Percentiles rank a stretch among this genome's conserved stretches.
These are phyloP conservation scores for Eutrema japonicum DNA, from an alignment of 345 rosid species.

Conservation along the genomic window DNA sequence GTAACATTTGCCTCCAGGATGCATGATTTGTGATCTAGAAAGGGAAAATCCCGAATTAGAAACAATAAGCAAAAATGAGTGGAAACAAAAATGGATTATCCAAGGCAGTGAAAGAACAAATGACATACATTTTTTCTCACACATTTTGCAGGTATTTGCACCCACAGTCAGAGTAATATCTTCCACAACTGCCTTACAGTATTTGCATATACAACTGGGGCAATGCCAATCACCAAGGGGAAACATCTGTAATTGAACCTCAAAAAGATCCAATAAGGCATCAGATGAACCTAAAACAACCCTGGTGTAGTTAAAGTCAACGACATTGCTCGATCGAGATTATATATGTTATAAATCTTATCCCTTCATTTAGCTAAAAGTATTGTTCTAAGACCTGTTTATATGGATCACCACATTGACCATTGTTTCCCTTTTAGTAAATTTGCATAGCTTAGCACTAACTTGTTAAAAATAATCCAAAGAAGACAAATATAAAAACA, in stretches of 20 bases:
- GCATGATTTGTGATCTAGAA: conserved; percentile 75
- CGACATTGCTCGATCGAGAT: not conserved
- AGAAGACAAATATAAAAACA: not conserved
- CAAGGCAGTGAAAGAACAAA: conserved; percentile 23
- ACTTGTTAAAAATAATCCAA: not conserved
- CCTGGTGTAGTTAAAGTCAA: conserved; percentile 15
- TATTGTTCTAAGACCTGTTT: conserved; percentile 12
- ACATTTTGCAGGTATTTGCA: conserved; percentile 55
- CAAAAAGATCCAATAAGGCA: conserved; percentile 35
- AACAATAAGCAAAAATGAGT: conserved; percentile 1
- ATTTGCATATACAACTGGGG: conserved; percentile 83
- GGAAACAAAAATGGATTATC: conserved; percentile 10
- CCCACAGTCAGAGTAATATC: conserved; percentile 45
- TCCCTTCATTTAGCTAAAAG: conserved; percentile 16
- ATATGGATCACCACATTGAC: not conserved
- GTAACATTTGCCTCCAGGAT: conserved; percentile 48
- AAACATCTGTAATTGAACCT: conserved; percentile 62
- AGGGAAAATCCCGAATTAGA: conserved; percentile 26
- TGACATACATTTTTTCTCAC: conserved; percentile 74
- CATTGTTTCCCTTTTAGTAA: conserved; percentile 5
- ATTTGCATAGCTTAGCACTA: not conserved
- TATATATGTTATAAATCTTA: not conserved
- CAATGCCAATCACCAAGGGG: conserved; percentile 90
- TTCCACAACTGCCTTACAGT: conserved; percentile 57
- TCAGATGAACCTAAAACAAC: conserved; percentile 27